A percentile compares a stretch with the other conserved stretches of the same genome.
Conservation (phyloP, 2,329 filamentous ascomycete species). For the Akanthomyces dipterigenus region DNA sequence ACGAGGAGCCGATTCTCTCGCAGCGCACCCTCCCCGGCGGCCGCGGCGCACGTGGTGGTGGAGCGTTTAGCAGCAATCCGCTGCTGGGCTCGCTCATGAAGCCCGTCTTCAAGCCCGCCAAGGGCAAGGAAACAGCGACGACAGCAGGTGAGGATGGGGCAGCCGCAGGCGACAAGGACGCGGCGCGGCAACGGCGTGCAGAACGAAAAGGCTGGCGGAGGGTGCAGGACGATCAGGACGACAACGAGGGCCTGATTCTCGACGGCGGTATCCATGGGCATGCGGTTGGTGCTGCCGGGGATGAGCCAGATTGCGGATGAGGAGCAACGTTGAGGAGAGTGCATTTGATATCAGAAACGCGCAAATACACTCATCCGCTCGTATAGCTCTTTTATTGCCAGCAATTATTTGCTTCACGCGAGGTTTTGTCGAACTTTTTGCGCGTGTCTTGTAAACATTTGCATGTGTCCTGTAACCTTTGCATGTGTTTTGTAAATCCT, state of each 20-base stretch:
- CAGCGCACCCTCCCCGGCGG: slow-evolving; percentile 16
- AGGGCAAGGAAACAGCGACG: slow-evolving; percentile 41
- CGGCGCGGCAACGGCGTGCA: slow-evolving; percentile 29
- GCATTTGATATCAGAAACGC: too few relatives aligned
- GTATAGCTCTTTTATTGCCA: too few relatives aligned
- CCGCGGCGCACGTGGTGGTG: slow-evolving; percentile 35
- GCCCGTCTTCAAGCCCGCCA: slow-evolving; percentile 47
- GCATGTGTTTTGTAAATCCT: not conserved
- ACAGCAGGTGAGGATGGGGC: not conserved
- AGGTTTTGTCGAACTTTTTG: too few relatives aligned
- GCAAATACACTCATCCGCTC: too few relatives aligned
- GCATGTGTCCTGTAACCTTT: not conserved
- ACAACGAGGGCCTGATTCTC: slow-evolving; percentile 54
- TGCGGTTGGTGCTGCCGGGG: slow-evolving; percentile 11
- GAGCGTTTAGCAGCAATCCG: slow-evolving; percentile 64
- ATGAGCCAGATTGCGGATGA: slow-evolving; percentile 10
- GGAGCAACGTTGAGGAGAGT: not conserved
- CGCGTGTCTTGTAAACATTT: not conserved
- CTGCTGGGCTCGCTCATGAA: slow-evolving; percentile 58
- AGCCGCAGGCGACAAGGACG: slow-evolving; percentile 25
- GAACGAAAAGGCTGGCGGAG: slow-evolving; percentile 46
- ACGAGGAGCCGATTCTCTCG: slow-evolving; percentile 18
- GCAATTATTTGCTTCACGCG: too few relatives aligned
- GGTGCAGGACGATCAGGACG: slow-evolving; percentile 52
- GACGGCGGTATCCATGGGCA: slow-evolving; percentile 48